phyloP scores from a whole-genome alignment of 2,329 filamentous ascomycete genomes.

The Aureobasidium subglaciale region DNA sequence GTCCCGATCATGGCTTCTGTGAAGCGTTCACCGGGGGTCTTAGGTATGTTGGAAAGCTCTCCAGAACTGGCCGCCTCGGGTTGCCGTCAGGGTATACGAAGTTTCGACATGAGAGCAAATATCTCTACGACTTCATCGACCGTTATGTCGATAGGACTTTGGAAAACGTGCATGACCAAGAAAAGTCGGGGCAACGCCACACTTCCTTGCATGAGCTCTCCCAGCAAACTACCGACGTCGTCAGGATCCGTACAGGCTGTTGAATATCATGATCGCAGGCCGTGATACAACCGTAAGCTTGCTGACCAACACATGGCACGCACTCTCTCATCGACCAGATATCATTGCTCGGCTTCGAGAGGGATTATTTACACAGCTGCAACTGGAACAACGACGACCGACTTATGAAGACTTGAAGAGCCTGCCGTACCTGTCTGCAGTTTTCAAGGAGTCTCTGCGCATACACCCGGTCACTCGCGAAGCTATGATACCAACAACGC shows the following conservation, averaged over 20 bases:
- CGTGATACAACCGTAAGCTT: slow-evolving; percentile 48
- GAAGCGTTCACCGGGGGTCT: slow-evolving; percentile 27
- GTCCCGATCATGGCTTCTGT: slow-evolving; percentile 25
- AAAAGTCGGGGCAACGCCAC: slow-evolving; percentile 30
- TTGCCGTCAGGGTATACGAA: not conserved
- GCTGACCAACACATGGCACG: slow-evolving; percentile 41
- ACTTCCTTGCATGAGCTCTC: slow-evolving; percentile 45
- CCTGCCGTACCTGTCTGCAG: slow-evolving; percentile 41
- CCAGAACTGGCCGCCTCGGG: not conserved
- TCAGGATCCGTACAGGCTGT: slow-evolving; percentile 40
- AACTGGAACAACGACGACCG: slow-evolving; percentile 37
- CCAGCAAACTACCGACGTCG: slow-evolving; percentile 39
- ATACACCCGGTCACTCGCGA: slow-evolving; percentile 68
- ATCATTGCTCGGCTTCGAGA: slow-evolving; percentile 25
- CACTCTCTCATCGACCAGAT: slow-evolving; percentile 26
- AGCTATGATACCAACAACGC: slow-evolving; percentile 63
- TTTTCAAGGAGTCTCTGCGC: slow-evolving; percentile 70
- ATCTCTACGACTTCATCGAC: slow-evolving; percentile 38
- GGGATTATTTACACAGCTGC: slow-evolving; percentile 24
- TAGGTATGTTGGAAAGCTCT: slow-evolving; percentile 21
- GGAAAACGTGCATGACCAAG: slow-evolving; percentile 26
- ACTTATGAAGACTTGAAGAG: slow-evolving; percentile 30
- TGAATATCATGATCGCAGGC: slow-evolving; percentile 47
- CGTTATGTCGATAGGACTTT: slow-evolving; percentile 42
- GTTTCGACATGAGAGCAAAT: slow-evolving; percentile 1